Percentiles rank a stretch among this genome's conserved stretches.
Conservation (phyloP, 495 filamentous ascomycete genomes). For the Pseudomonodictys pantanalensis region DNA sequence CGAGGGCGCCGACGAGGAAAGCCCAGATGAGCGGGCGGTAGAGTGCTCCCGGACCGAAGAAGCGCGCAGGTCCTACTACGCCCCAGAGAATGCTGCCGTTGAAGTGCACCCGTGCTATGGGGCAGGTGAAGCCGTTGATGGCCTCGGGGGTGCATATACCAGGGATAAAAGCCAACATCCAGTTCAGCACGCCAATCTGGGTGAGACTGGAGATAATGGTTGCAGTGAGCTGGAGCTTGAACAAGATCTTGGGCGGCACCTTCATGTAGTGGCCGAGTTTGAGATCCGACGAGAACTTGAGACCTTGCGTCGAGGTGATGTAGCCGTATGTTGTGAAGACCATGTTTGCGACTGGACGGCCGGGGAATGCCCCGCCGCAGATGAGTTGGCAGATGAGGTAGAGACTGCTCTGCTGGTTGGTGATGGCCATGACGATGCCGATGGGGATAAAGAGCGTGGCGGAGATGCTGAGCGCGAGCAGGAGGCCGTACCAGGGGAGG, state of each 20-base stretch:
- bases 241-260: slow-evolving; percentile 77
- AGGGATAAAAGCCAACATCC: slow-evolving; percentile 79
- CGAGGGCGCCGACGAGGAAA: slow-evolving; percentile 69
- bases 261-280: slow-evolving; percentile 95
- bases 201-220: slow-evolving; percentile 75
- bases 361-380: slow-evolving; percentile 73
- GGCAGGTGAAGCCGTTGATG: slow-evolving; percentile 83
- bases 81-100: slow-evolving; percentile 89
- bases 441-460: slow-evolving; percentile 72
- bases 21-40: slow-evolving; percentile 72
- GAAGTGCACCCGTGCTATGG: slow-evolving; percentile 84
- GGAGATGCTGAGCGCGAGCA: slow-evolving; percentile 72
- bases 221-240: slow-evolving; percentile 75
- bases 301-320: slow-evolving; percentile 76
- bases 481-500: slow-evolving; percentile 71
- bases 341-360: slow-evolving; percentile 82
- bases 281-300: slow-evolving; percentile 82
- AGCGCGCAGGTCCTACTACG: slow-evolving; percentile 71
- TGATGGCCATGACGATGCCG: slow-evolving; percentile 82
- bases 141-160: slow-evolving; percentile 74
- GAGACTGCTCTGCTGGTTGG: slow-evolving; percentile 77
- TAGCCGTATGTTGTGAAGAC: slow-evolving; percentile 81
- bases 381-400: slow-evolving; percentile 82
- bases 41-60: slow-evolving; percentile 70
- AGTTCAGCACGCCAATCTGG: slow-evolving; percentile 79